phyloP scores from a whole-genome alignment of 805 yeast species.

The Saccharomycopsis javanensis region DNA sequence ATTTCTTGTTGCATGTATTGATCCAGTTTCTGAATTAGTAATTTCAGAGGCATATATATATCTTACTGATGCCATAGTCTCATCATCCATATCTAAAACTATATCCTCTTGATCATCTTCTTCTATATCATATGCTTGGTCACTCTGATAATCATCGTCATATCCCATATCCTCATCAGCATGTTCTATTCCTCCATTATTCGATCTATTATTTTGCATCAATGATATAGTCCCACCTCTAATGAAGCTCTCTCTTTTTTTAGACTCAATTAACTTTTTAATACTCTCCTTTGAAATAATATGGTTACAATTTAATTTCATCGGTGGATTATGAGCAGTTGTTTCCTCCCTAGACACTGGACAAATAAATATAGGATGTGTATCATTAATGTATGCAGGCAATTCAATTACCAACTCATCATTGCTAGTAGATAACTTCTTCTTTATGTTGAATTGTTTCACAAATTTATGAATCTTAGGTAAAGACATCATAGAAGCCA shows the following conservation, averaged over 20 bases:
- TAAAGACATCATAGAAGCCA: background rate
- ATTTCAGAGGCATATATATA: background rate
- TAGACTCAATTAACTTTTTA: constrained; percentile 32
- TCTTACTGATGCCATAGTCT: background rate
- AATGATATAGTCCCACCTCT: constrained; percentile 6
- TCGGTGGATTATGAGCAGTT: constrained; percentile 52
- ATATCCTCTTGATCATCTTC: constrained; percentile 1
- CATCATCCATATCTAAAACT: constrained; percentile 4
- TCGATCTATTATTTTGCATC: background rate
- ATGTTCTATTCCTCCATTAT: background rate
- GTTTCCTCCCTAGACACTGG: constrained; percentile 63
- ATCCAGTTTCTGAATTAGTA: background rate
- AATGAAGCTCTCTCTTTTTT: background rate
- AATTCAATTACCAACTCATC: constrained; percentile 50
- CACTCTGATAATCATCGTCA: background rate
- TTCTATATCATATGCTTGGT: background rate
- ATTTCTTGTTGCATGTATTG: background rate
- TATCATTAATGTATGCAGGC: constrained; percentile 40
- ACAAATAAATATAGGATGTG: constrained; percentile 61
- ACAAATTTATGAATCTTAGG: constrained; percentile 1
- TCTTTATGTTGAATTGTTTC: background rate
- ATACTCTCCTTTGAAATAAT: constrained; percentile 48
- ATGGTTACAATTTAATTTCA: constrained; percentile 55
- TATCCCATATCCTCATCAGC: constrained; percentile 6
- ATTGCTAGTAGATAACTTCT: constrained; percentile 14